Evolutionary conservation across 306 rosid species (phyloP).

Genomic region (Prunus mongolica): DNA sequence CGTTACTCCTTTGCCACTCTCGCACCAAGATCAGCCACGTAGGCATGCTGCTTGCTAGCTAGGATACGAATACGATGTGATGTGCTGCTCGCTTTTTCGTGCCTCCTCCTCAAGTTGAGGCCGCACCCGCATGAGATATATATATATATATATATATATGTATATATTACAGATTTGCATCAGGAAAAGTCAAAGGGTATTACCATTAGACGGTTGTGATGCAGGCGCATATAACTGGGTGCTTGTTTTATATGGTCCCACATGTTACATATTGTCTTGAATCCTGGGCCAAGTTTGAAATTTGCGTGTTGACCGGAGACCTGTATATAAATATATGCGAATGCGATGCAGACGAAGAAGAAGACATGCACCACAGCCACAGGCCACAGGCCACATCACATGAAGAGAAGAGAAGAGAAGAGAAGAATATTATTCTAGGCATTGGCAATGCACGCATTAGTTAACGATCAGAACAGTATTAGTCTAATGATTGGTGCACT

Average conservation of each 20-base stretch:
- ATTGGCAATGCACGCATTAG: neutral
- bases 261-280: conserved; percentile 36
- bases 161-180: neutral
- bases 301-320: conserved; percentile 32
- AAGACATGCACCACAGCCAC: conserved; percentile 22
- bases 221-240: neutral
- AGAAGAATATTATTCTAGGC: neutral
- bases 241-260: conserved; percentile 18
- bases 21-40: conserved; percentile 1
- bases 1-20: conserved; percentile 11
- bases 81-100: too few species aligned
- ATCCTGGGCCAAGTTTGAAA: conserved; percentile 33
- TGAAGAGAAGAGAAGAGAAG: too few species aligned
- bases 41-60: too few species aligned
- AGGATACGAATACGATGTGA: neutral
- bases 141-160: neutral
- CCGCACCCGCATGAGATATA: too few species aligned
- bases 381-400: too few species aligned
- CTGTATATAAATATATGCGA: neutral
- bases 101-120: too few species aligned
- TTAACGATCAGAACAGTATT: neutral
- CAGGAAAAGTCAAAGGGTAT: neutral
- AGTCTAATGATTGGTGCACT: conserved; percentile 21
- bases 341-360: neutral
- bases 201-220: neutral